phyloP scores from a whole-genome alignment of 2,329 filamentous ascomycete genomes.

The Arthrobotrys sinensis region DNA sequence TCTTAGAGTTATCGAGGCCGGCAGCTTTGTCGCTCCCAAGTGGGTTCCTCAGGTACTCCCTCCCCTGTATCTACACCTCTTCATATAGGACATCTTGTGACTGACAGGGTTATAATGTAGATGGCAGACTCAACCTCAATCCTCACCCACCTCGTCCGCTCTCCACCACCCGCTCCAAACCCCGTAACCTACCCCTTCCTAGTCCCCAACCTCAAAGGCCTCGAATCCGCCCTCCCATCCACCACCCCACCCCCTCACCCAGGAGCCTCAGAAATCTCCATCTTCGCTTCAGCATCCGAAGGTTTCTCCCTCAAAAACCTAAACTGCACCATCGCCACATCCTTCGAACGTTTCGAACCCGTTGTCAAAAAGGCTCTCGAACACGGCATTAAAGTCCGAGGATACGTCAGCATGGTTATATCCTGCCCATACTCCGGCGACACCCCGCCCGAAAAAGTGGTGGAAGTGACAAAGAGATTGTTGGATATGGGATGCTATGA shows the following conservation, averaged over 20 bases:
- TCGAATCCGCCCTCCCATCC: slow-evolving; percentile 69
- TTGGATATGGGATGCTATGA: slow-evolving; percentile 91
- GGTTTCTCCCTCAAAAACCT: slow-evolving; percentile 85
- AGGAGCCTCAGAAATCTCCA: slow-evolving; percentile 77
- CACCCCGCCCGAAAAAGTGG: slow-evolving; percentile 76
- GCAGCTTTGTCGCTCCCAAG: slow-evolving; percentile 86
- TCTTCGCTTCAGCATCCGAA: slow-evolving; percentile 87
- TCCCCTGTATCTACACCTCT: not conserved
- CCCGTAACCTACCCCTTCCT: slow-evolving; percentile 80
- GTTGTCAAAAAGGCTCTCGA: slow-evolving; percentile 80
- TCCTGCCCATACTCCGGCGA: slow-evolving; percentile 83
- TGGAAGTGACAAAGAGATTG: slow-evolving; percentile 78
- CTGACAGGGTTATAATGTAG: slow-evolving; percentile 64
- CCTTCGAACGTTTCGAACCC: slow-evolving; percentile 78
- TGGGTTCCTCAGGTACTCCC: slow-evolving; percentile 82
- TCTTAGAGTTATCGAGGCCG: slow-evolving; percentile 81
- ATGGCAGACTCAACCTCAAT: slow-evolving; percentile 86
- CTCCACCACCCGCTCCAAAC: slow-evolving; percentile 71
- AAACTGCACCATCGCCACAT: slow-evolving; percentile 83
- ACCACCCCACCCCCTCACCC: slow-evolving; percentile 60
- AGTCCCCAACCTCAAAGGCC: slow-evolving; percentile 81
- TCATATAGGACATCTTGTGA: not conserved
- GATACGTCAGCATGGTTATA: slow-evolving; percentile 84
- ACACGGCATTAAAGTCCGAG: slow-evolving; percentile 78
- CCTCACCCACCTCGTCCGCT: slow-evolving; percentile 77